phyloP scores from a whole-genome alignment of 768 basidiomycete genomes.

The Termitomyces sp. region DNA sequence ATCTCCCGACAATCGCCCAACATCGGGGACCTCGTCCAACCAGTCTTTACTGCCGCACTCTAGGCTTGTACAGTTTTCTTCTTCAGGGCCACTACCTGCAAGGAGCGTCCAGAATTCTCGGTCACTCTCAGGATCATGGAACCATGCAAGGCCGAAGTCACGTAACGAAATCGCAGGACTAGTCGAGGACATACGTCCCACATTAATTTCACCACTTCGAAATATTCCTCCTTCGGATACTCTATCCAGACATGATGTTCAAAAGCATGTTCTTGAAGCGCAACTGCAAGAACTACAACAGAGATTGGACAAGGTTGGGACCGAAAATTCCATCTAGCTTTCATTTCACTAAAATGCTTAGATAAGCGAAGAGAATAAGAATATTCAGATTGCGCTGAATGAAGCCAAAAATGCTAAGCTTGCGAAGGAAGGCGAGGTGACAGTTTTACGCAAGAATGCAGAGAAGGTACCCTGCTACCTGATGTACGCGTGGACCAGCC shows the following conservation, averaged over 20 bases:
- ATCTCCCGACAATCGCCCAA: background rate
- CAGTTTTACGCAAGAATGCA: constrained; percentile 58
- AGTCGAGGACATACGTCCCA: background rate
- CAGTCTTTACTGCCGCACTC: background rate
- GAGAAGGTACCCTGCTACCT: constrained; percentile 48
- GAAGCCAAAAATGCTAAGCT: constrained; percentile 48
- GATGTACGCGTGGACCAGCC: background rate
- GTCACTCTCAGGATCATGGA: constrained; percentile 6
- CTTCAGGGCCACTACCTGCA: background rate
- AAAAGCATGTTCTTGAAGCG: constrained; percentile 13
- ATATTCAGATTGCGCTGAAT: constrained; percentile 40
- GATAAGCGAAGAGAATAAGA: constrained; percentile 48
- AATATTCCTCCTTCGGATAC: background rate
- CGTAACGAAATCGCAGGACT: background rate
- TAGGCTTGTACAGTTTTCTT: background rate
- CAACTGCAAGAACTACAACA: constrained; percentile 27
- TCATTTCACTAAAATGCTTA: constrained; percentile 22
- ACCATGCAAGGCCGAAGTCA: constrained; percentile 1
- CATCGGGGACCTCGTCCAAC: background rate
- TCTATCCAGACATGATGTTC: background rate
- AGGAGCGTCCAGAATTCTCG: constrained; percentile 10
- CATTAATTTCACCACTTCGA: background rate
- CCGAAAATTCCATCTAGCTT: constrained; percentile 3
- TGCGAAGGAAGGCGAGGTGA: constrained; percentile 69
- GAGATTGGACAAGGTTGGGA: constrained; percentile 45